Evolutionary conservation across 2,329 filamentous ascomycete species (phyloP).

Genomic region (Fusarium denticulatum): DNA sequence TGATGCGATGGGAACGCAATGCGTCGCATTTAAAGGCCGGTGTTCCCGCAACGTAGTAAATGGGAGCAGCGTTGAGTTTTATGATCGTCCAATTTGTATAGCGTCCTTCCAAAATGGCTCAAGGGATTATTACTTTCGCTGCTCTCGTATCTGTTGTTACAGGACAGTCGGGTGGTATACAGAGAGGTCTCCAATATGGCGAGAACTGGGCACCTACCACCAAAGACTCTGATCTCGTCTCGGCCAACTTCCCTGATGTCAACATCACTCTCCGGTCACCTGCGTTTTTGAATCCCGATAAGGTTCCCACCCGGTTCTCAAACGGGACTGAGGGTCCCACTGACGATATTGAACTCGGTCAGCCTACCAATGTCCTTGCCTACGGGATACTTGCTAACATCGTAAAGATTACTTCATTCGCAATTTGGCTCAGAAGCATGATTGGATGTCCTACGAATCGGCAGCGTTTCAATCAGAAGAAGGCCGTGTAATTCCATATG

Average conservation of each 20-base stretch:
- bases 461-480: slow-evolving; percentile 8
- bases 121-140: fast-evolving
- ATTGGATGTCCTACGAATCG: slow-evolving; percentile 4
- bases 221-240: slow-evolving; percentile 6
- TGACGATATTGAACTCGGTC: slow-evolving; percentile 1
- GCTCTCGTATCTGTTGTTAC: neutral
- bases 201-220: slow-evolving; percentile 10
- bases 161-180: slow-evolving; percentile 1
- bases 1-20: fast-evolving
- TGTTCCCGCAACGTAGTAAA: fast-evolving
- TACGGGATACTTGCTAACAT: fast-evolving
- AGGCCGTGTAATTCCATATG: slow-evolving; percentile 7
- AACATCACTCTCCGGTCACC: slow-evolving; percentile 18
- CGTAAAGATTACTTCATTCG: slow-evolving; percentile 5
- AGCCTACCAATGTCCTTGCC: fast-evolving
- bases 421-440: neutral
- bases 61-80: too few relatives aligned
- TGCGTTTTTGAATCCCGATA: neutral
- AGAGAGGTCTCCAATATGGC: slow-evolving; percentile 16
- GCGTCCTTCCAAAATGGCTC: too few relatives aligned
- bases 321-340: slow-evolving; percentile 10
- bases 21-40: neutral
- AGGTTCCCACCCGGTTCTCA: neutral
- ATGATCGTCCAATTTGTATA: too few relatives aligned
- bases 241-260: slow-evolving; percentile 8